Conservation (phyloP, 2,329 filamentous ascomycete genomes). For the Fusarium sp. region DNA sequence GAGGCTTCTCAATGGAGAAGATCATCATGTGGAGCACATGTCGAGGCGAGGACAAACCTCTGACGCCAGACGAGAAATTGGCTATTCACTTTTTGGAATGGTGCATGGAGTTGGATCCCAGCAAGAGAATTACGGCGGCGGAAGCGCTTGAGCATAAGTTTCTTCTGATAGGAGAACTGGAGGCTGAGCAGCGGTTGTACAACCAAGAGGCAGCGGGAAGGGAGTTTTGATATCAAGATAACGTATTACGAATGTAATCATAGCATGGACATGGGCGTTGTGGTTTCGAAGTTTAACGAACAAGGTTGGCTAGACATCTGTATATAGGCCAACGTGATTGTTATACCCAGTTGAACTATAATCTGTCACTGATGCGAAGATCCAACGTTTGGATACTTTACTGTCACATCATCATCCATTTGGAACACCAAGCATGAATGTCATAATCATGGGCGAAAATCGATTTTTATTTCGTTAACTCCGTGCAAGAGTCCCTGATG, state of each 20-base stretch:
- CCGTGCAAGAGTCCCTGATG: slow-evolving; percentile 56
- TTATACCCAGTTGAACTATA: slow-evolving; percentile 20
- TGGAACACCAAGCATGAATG: slow-evolving; percentile 8
- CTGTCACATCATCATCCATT: slow-evolving; percentile 6
- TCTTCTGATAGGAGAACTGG: slow-evolving; percentile 52
- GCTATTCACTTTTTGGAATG: slow-evolving; percentile 77
- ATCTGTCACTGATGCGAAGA: neutral
- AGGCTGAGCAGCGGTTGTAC: slow-evolving; percentile 60
- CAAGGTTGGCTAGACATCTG: slow-evolving; percentile 28
- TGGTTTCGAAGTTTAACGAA: slow-evolving; percentile 26
- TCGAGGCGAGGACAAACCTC: slow-evolving; percentile 67
- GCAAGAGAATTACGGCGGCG: slow-evolving; percentile 76
- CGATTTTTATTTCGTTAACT: slow-evolving; percentile 56
- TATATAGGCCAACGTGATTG: slow-evolving; percentile 33
- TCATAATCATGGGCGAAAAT: slow-evolving; percentile 50
- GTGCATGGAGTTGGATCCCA: slow-evolving; percentile 81
- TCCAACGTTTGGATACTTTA: neutral
- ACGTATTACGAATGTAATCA: slow-evolving; percentile 34
- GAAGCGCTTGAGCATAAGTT: slow-evolving; percentile 81
- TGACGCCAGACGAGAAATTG: slow-evolving; percentile 75
- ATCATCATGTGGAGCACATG: slow-evolving; percentile 96
- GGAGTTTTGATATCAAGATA: slow-evolving; percentile 20
- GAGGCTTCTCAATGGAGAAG: slow-evolving; percentile 89
- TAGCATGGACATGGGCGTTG: slow-evolving; percentile 36
- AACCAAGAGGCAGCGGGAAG: slow-evolving; percentile 40